phyloP scores from a whole-genome alignment of 2,329 filamentous ascomycete species.

The Colletotrichum lindemuthianum region DNA sequence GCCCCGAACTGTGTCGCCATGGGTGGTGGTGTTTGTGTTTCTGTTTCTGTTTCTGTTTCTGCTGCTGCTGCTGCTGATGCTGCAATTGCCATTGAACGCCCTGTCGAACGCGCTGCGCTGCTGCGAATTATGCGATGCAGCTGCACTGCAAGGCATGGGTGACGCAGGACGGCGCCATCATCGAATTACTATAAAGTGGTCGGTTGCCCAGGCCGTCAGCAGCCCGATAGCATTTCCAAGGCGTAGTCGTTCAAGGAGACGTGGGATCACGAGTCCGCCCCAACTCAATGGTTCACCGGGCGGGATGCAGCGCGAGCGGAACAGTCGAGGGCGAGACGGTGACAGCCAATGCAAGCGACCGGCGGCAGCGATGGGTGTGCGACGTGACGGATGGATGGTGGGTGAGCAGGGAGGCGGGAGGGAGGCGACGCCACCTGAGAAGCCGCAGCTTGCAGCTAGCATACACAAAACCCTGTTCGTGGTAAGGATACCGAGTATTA shows the following conservation, averaged over 20 bases:
- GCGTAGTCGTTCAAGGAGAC: not conserved
- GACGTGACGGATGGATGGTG: not conserved
- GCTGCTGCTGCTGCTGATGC: no score
- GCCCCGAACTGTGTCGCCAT: not conserved
- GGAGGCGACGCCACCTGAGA: no score
- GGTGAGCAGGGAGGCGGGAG: no score
- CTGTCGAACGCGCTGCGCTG: no score
- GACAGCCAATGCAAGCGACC: conserved; percentile 7
- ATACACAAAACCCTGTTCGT: no score
- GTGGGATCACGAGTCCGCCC: conserved; percentile 21
- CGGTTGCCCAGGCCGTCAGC: conserved; percentile 10
- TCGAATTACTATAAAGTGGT: not conserved
- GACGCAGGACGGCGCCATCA: conserved; percentile 1
- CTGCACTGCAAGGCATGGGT: not conserved
- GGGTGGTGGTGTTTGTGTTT: no score
- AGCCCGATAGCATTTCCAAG: not conserved
- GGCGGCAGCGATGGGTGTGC: not conserved
- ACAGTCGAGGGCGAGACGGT: conserved; percentile 8
- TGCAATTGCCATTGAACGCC: conserved; percentile 11
- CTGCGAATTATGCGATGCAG: not conserved
- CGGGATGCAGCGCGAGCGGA: conserved; percentile 7
- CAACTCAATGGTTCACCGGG: conserved; percentile 18
- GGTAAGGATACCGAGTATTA: no score
- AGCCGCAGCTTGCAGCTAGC: no score
- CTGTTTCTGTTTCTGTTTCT: no score